Evolutionary conservation across 345 rosid species (phyloP).

Genomic region (Noccaea caerulescens): DNA sequence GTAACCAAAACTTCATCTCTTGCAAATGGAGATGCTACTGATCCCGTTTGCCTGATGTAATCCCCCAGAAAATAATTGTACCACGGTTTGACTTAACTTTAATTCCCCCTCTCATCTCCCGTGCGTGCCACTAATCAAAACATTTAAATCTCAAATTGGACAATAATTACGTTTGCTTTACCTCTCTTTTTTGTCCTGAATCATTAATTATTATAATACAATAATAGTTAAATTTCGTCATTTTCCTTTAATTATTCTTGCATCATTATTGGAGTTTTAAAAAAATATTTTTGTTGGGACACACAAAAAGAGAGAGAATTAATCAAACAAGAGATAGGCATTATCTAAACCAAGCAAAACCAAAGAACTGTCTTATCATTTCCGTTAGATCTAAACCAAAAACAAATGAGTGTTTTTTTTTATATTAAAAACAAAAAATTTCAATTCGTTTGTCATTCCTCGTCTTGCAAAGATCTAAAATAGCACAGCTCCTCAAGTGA

Average conservation of each 20-base stretch:
- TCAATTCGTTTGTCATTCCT: slow-evolving; percentile 1
- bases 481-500: background rate
- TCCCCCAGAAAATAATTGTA: too few species aligned
- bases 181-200: too few species aligned
- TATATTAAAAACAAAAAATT: too few species aligned
- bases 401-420: slow-evolving; percentile 1
- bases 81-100: background rate
- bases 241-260: slow-evolving; percentile 15
- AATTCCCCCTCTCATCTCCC: background rate
- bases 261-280: slow-evolving; percentile 11
- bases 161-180: background rate
- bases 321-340: background rate
- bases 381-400: slow-evolving; percentile 16
- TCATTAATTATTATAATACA: background rate
- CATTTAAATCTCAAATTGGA: background rate
- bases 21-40: too few species aligned
- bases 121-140: slow-evolving; percentile 16
- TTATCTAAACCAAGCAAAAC: slow-evolving; percentile 12
- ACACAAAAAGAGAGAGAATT: background rate
- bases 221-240: background rate
- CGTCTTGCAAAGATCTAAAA: slow-evolving; percentile 18
- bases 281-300: slow-evolving; percentile 14
- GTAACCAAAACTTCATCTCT: too few species aligned
- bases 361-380: slow-evolving; percentile 20
- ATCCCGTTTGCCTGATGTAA: too few species aligned